phyloP scores from a whole-genome alignment of 495 filamentous ascomycete species.

The Xylaria grammica region DNA sequence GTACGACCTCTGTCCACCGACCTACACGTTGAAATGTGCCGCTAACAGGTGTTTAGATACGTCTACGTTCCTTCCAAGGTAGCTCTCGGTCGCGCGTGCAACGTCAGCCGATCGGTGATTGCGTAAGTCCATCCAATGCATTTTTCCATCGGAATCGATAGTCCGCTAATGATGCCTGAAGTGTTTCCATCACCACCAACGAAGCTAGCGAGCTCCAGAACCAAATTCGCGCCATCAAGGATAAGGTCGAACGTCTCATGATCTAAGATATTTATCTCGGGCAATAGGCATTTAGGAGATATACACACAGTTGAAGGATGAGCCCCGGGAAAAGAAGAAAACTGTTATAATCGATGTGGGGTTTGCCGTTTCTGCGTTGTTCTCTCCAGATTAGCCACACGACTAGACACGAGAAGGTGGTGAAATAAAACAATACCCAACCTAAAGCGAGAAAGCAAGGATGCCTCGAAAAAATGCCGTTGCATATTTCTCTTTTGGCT shows the following conservation, averaged over 20 bases:
- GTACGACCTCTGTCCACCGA: constrained; percentile 72
- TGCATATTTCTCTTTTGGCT: background rate
- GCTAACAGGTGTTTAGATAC: constrained; percentile 43
- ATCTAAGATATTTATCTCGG: constrained; percentile 65
- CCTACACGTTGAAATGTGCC: constrained; percentile 32
- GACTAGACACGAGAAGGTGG: background rate
- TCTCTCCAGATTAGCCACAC: background rate
- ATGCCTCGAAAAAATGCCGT: background rate
- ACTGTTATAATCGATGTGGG: background rate
- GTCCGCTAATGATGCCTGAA: constrained; percentile 2
- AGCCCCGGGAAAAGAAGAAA: constrained; percentile 15
- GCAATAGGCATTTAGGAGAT: constrained; percentile 15
- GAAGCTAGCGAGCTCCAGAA: constrained; percentile 85
- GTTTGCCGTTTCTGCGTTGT: background rate
- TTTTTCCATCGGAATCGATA: background rate
- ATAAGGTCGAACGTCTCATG: constrained; percentile 95
- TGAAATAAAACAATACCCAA: background rate
- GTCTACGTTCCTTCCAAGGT: constrained; percentile 67
- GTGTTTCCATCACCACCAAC: constrained; percentile 84
- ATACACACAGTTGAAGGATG: constrained; percentile 23
- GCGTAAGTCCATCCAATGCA: constrained; percentile 11
- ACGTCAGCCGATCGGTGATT: constrained; percentile 87
- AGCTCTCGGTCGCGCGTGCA: constrained; percentile 81
- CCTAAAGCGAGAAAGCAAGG: background rate
- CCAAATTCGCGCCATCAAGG: constrained; percentile 85